Conservation (phyloP, 495 filamentous ascomycete species). For the Talaromyces adpressus region DNA sequence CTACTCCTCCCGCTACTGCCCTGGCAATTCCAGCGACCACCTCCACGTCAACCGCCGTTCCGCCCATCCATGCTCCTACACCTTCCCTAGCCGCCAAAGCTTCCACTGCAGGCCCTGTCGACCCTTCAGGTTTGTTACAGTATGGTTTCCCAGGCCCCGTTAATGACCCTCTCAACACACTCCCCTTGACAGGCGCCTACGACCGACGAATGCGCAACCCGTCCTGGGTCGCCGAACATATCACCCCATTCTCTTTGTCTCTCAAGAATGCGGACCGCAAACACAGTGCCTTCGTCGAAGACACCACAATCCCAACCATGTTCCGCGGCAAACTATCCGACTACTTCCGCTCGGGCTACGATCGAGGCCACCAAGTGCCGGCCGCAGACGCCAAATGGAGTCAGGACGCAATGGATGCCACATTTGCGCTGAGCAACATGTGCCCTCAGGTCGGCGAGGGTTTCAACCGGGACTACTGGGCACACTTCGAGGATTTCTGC, state of each 20-base stretch:
- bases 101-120: constrained; percentile 47
- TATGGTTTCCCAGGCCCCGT: constrained; percentile 96
- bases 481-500: constrained; percentile 97
- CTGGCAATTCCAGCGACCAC: constrained; percentile 38
- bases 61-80: constrained; percentile 25
- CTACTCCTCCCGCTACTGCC: constrained; percentile 31
- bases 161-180: constrained; percentile 67
- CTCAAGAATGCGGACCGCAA: constrained; percentile 73
- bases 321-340: constrained; percentile 88
- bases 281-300: constrained; percentile 77
- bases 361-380: constrained; percentile 75
- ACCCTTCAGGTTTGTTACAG: constrained; percentile 85
- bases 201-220: constrained; percentile 91
- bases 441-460: constrained; percentile 95
- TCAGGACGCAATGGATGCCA: constrained; percentile 88
- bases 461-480: constrained; percentile 98
- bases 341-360: constrained; percentile 84
- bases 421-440: constrained; percentile 92
- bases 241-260: constrained; percentile 80
- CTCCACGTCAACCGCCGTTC: constrained; percentile 21
- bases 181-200: constrained; percentile 74
- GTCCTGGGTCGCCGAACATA: constrained; percentile 94
- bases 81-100: constrained; percentile 34
- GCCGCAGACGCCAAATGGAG: constrained; percentile 96
- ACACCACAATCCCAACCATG: constrained; percentile 66